Conservation (phyloP, 129 eudicot species). For the Centrapalus pauciflorus region DNA sequence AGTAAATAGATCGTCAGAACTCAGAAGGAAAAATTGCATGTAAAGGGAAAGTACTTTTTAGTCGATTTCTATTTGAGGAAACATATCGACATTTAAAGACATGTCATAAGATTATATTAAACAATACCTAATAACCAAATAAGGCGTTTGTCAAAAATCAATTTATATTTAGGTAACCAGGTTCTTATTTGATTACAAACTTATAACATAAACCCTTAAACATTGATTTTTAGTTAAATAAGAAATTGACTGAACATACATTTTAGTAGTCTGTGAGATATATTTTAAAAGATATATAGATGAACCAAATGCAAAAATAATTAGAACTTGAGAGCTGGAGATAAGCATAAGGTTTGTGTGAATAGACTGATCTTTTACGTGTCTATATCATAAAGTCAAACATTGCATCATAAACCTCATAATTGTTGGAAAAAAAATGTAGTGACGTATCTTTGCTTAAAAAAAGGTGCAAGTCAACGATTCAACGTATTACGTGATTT, state of each 20-base stretch:
- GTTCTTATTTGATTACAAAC: no score
- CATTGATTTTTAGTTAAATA: no score
- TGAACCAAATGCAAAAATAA: not conserved
- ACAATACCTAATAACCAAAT: no score
- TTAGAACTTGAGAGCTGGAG: not conserved
- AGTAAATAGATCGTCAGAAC: not conserved
- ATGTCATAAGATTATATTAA: no score
- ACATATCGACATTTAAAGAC: no score
- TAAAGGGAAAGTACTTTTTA: no score
- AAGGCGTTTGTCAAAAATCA: no score
- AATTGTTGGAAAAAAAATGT: not conserved
- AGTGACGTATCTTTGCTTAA: conserved; percentile 9
- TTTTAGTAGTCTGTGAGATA: not conserved
- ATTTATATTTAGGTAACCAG: no score
- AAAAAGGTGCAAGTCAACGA: conserved; percentile 2
- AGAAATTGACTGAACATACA: conserved; percentile 2
- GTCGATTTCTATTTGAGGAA: no score
- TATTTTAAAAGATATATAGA: not conserved
- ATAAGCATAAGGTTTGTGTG: not conserved
- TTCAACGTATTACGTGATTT: not conserved
- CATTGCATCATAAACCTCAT: not conserved
- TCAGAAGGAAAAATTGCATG: not conserved
- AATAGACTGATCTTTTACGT: conserved; percentile 5
- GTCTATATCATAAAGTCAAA: conserved; percentile 10
- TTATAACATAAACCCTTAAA: no score